These are phyloP conservation scores for Phyllosticta ampelicida DNA, from an alignment of 2,329 filamentous ascomycete species.

Conservation along the genomic window DNA sequence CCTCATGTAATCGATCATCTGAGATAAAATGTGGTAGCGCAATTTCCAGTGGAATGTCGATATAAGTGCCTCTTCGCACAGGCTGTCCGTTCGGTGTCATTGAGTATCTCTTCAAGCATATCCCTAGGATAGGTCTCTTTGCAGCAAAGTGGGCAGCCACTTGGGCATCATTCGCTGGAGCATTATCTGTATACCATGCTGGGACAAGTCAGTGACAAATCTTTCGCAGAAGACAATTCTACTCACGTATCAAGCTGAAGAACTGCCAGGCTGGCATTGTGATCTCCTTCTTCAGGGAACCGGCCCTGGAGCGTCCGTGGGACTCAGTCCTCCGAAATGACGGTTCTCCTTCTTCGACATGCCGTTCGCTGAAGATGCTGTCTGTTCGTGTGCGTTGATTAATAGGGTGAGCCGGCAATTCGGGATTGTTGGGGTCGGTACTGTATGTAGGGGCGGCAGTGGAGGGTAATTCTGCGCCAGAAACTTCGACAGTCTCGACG, in stretches of 20 bases:
- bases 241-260: slow-evolving; percentile 80
- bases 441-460: slow-evolving; percentile 21
- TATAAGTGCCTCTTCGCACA: slow-evolving; percentile 63
- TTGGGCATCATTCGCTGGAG: slow-evolving; percentile 58
- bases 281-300: slow-evolving; percentile 60
- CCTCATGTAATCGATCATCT: slow-evolving; percentile 58
- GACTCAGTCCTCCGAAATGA: slow-evolving; percentile 34
- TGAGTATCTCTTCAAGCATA: slow-evolving; percentile 84
- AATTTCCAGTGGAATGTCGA: slow-evolving; percentile 85
- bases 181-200: slow-evolving; percentile 78
- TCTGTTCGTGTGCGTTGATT: slow-evolving; percentile 33
- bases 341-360: slow-evolving; percentile 24
- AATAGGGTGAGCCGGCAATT: slow-evolving; percentile 21
- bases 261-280: slow-evolving; percentile 97
- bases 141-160: slow-evolving; percentile 81
- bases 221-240: slow-evolving; percentile 1
- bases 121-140: slow-evolving; percentile 73
- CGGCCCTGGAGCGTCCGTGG: slow-evolving; percentile 23
- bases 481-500: slow-evolving; percentile 35
- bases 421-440: slow-evolving; percentile 14
- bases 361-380: slow-evolving; percentile 40
- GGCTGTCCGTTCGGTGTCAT: slow-evolving; percentile 60
- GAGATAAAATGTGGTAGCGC: slow-evolving; percentile 80
- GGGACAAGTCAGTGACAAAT: slow-evolving; percentile 10
- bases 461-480: slow-evolving; percentile 24